phyloP scores from a whole-genome alignment of 2,329 filamentous ascomycete genomes.

The Cercospora sp. region DNA sequence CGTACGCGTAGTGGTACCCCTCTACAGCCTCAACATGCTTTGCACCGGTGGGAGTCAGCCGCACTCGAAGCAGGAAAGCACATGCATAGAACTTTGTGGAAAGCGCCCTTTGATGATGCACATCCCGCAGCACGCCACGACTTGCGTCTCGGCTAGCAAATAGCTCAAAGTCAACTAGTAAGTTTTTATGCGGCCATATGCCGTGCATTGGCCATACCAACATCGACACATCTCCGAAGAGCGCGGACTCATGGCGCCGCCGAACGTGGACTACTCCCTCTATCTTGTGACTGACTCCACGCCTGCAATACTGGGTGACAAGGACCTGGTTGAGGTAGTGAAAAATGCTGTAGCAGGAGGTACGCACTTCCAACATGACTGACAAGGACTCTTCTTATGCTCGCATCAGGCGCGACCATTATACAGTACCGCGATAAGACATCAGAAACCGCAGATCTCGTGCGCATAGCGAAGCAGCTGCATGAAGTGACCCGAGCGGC shows the following conservation, averaged over 20 bases:
- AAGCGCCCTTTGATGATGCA: neutral
- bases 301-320: slow-evolving; percentile 72
- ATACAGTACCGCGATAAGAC: slow-evolving; percentile 92
- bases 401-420: slow-evolving; percentile 65
- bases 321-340: slow-evolving; percentile 71
- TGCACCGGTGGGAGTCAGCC: neutral
- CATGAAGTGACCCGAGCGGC: slow-evolving; percentile 69
- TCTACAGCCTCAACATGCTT: neutral
- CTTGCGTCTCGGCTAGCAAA: neutral
- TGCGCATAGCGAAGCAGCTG: slow-evolving; percentile 69
- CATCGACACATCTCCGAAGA: neutral
- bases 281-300: slow-evolving; percentile 95
- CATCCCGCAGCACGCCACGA: slow-evolving; percentile 7
- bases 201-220: neutral
- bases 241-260: slow-evolving; percentile 25
- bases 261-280: slow-evolving; percentile 69
- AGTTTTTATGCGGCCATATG: neutral
- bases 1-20: slow-evolving; percentile 5
- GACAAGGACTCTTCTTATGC: slow-evolving; percentile 16
- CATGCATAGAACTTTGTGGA: neutral
- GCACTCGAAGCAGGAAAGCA: neutral
- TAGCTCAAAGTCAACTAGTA: neutral
- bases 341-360: slow-evolving; percentile 74
- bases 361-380: slow-evolving; percentile 29
- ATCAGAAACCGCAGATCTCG: slow-evolving; percentile 69